Evolutionary conservation across 805 yeast species (phyloP).

Genomic region (Candida berthetii): DNA sequence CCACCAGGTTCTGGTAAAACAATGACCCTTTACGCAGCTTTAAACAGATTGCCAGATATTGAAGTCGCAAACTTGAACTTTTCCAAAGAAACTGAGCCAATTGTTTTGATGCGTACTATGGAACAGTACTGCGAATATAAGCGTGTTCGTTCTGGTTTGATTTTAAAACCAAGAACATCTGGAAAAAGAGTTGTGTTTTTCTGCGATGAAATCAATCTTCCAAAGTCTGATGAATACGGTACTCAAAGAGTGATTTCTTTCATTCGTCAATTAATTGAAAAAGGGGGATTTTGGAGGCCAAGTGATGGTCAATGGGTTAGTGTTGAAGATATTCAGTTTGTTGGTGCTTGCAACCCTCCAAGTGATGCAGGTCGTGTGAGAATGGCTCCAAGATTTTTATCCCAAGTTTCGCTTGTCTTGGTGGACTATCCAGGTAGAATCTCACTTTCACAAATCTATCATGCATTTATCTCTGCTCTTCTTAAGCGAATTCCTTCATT

Average conservation of each 20-base stretch:
- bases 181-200: conserved; percentile 77
- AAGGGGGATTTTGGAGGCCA: conserved; percentile 71
- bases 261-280: conserved; percentile 68
- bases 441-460: conserved; percentile 66
- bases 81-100: conserved; percentile 72
- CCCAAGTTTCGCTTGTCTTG: conserved; percentile 60
- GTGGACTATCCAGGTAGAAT: conserved; percentile 70
- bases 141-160: conserved; percentile 42
- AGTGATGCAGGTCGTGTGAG: conserved; percentile 67
- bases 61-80: conserved; percentile 71
- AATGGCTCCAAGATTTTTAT: conserved; percentile 53
- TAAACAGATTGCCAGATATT: conserved; percentile 49
- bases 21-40: conserved; percentile 72
- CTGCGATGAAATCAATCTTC: conserved; percentile 89
- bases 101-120: conserved; percentile 51
- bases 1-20: conserved; percentile 99
- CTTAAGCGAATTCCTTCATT: conserved; percentile 57
- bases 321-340: conserved; percentile 62
- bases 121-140: conserved; percentile 69
- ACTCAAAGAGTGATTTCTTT: conserved; percentile 68
- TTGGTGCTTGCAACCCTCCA: conserved; percentile 95
- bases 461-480: conserved; percentile 46
- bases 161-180: conserved; percentile 49
- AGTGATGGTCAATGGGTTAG: conserved; percentile 59
- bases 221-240: conserved; percentile 63